Evolutionary conservation across 2,329 filamentous ascomycete species (phyloP), one percentile per base, ranked within the genome.

Genomic region (Penicillium hordei): DNA sequence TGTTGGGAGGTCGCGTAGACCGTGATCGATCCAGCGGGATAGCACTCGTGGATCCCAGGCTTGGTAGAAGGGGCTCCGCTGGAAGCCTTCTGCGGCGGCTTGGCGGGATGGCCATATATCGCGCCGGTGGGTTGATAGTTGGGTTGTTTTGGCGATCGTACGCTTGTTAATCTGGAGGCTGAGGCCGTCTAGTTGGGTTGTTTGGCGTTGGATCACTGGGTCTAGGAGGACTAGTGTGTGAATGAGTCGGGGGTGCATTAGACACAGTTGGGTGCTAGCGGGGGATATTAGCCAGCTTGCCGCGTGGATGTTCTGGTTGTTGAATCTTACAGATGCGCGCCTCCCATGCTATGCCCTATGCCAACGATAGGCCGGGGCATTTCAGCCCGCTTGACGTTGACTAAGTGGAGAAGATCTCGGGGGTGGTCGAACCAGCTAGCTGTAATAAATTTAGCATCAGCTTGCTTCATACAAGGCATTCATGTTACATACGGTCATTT

Each of bases 281-380:
- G 2, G n/a, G 9, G 51, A 8, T 36, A 7, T 39, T 31, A 29
- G 44, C 59, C 43, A 53, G 54, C 53, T 34, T 34, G 58, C 17
- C 38, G 19, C 13, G 44, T 50, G 27, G 6, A n/a, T 27, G 17
- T 19, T 2, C 15, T 43, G 42, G 49, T 49, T 46, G 13, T 38
- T 46, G 38, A 4, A 7, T 68, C 72, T 65, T 45, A 79, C 70
- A 97, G 81, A 58, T 89, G 84, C 70, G 84, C 85, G 63, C 83
- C 92, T 65, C 93, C 93, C 80, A 96, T 93, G 66, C 91, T 96
- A 76, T 97, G 93, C 17, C 91, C 93, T 29, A 97, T 75, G 56
- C 90, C 93, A 61, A 97, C 76, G 21, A 97, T 80, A 1, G 93
- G 93, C 0, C 89, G 88, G 13, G 90, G 89, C 83, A 94, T 92